Conservation (phyloP, 2,329 filamentous ascomycete genomes). For the Colletotrichum sp. region DNA sequence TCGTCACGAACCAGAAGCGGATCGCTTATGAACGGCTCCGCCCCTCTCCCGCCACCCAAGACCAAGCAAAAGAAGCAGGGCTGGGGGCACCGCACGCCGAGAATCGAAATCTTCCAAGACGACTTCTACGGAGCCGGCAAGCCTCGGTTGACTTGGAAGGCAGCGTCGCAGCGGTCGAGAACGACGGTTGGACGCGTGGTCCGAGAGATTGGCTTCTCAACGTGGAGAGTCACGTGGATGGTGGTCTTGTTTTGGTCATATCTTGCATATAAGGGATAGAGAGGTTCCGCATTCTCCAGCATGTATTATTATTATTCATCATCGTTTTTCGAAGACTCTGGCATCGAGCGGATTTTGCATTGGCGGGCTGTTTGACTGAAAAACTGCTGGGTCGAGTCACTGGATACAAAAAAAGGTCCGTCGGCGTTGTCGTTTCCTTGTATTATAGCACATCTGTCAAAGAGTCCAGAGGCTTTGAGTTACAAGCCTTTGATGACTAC, state of each 20-base stretch:
- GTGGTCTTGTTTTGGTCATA: conserved; percentile 69
- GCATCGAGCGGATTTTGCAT: conserved; percentile 15
- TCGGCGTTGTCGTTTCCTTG: neutral
- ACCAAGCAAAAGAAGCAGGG: conserved; percentile 42
- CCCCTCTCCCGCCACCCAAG: conserved; percentile 25
- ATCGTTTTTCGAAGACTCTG: neutral
- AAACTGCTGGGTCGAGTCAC: neutral
- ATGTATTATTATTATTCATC: conserved; percentile 8
- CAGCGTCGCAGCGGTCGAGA: conserved; percentile 29
- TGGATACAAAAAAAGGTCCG: neutral
- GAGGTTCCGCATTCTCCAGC: neutral
- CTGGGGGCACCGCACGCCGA: conserved; percentile 49
- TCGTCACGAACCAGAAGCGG: conserved; percentile 26
- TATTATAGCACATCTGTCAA: neutral
- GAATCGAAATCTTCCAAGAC: conserved; percentile 59
- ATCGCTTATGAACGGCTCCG: conserved; percentile 28
- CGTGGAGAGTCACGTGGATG: conserved; percentile 68
- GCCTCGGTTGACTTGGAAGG: conserved; percentile 32
- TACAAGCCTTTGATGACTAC: neutral
- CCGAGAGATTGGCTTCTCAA: conserved; percentile 65
- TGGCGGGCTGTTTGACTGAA: neutral
- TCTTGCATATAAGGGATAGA: conserved; percentile 67
- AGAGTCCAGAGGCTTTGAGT: neutral
- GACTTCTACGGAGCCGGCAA: conserved; percentile 48
- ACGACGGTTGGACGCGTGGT: conserved; percentile 51